Percentiles rank a stretch among this genome's conserved stretches.
These are phyloP conservation scores for Gracilaria domingensis DNA, from an alignment of 23 red algal species.

Conservation along the genomic window DNA sequence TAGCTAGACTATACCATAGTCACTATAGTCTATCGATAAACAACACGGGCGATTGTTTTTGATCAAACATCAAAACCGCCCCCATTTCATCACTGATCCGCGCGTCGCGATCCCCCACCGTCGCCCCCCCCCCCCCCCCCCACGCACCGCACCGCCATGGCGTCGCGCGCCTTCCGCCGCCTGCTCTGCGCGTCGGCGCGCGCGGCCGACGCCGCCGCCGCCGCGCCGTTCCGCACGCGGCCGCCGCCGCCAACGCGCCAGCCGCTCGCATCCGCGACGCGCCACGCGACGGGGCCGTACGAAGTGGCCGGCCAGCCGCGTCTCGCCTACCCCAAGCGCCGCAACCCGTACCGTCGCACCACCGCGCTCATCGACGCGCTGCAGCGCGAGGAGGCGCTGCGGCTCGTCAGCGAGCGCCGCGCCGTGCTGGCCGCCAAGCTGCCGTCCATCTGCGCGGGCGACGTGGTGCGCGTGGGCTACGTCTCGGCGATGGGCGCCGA, in stretches of 20 bases:
- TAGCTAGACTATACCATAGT: too few relatives aligned
- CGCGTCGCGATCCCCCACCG: neutral
- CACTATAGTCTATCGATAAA: neutral
- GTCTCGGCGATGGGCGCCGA: neutral
- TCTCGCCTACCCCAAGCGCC: constrained; percentile 50
- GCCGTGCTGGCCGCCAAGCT: constrained; percentile 26
- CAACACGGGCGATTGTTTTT: neutral
- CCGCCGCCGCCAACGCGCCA: neutral
- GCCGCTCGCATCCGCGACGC: neutral
- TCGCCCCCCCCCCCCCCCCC: neutral
- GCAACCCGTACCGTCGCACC: constrained; percentile 42
- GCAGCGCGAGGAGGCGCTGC: constrained; percentile 46
- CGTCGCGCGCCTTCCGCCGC: neutral
- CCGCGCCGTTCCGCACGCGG: neutral
- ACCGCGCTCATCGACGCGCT: constrained; percentile 61
- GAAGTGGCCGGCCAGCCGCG: constrained; percentile 10
- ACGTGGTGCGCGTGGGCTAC: constrained; percentile 57
- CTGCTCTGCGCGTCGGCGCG: neutral
- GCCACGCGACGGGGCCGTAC: constrained; percentile 36
- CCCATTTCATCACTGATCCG: neutral
- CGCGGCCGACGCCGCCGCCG: neutral
- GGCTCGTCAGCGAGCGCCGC: constrained; percentile 22
- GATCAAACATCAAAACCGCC: too few relatives aligned
- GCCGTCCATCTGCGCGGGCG: constrained; percentile 18
- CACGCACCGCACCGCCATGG: neutral